Evolutionary conservation across 2,329 filamentous ascomycete genomes (phyloP).

Genomic region (Neobulgaria alba): DNA sequence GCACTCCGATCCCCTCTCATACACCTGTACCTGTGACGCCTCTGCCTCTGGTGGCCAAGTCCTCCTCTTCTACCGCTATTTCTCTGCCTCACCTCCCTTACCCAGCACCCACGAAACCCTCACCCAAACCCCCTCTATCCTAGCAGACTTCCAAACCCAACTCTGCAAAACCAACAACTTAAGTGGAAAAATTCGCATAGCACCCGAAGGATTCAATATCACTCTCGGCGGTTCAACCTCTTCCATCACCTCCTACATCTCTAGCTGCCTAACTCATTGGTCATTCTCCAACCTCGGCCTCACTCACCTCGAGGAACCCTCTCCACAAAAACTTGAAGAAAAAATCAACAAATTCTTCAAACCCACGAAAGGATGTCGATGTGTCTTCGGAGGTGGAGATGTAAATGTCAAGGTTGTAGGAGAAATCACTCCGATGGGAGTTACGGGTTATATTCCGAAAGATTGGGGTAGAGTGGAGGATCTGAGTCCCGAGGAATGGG

Average conservation of each 20-base stretch:
- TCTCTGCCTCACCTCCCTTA: conserved; percentile 19
- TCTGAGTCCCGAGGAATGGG: conserved; percentile 24
- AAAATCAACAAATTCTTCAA: conserved; percentile 23
- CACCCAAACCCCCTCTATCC: conserved; percentile 7
- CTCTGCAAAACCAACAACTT: conserved; percentile 14
- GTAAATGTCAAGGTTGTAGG: conserved; percentile 19
- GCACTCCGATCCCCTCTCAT: conserved; percentile 26
- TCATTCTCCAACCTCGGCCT: conserved; percentile 22
- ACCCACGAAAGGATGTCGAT: conserved; percentile 25
- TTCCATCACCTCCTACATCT: conserved; percentile 21
- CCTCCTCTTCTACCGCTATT: conserved; percentile 30
- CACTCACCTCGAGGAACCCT: too few species aligned
- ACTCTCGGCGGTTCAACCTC: conserved; percentile 24
- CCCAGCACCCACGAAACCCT: conserved; percentile 5
- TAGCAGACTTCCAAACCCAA: conserved; percentile 20
- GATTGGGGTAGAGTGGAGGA: conserved; percentile 23
- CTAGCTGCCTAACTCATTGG: conserved; percentile 24
- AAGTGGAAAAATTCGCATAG: conserved; percentile 26
- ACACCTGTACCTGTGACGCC: conserved; percentile 18
- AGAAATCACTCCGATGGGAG: conserved; percentile 29
- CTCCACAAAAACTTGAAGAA: conserved; percentile 9
- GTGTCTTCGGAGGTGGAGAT: conserved; percentile 22
- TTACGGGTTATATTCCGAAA: conserved; percentile 24
- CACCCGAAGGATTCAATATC: conserved; percentile 28
- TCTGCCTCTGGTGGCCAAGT: conserved; percentile 16